Evolutionary conservation across 2,329 filamentous ascomycete species (phyloP).

Genomic region (Zopfia rhizophila): DNA sequence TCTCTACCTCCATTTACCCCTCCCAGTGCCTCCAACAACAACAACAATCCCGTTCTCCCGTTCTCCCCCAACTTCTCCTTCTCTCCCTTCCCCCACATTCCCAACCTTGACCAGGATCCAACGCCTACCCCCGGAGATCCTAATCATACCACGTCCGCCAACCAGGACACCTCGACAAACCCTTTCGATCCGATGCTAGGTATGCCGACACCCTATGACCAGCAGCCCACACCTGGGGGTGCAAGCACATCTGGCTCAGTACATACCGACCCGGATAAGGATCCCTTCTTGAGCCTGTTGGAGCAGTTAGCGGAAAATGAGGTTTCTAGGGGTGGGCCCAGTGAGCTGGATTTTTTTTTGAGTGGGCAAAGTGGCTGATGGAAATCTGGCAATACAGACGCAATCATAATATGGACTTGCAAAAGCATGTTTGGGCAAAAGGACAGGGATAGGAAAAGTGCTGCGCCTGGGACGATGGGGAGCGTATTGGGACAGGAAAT

Average conservation of each 20-base stretch:
- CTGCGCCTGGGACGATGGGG: too few species aligned
- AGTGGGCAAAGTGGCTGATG: slow-evolving; percentile 41
- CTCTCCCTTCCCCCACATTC: slow-evolving; percentile 45
- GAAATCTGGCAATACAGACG: too few species aligned
- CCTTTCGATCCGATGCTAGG: slow-evolving; percentile 54
- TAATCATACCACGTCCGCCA: slow-evolving; percentile 18
- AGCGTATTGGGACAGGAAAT: too few species aligned
- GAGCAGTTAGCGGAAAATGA: slow-evolving; percentile 88
- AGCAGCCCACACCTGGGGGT: slow-evolving; percentile 58
- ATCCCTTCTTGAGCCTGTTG: slow-evolving; percentile 80
- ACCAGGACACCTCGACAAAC: slow-evolving; percentile 27
- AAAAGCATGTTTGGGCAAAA: too few species aligned
- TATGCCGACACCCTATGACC: slow-evolving; percentile 52
- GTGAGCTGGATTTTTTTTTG: slow-evolving; percentile 83
- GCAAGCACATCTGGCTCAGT: slow-evolving; percentile 53
- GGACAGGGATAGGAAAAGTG: too few species aligned
- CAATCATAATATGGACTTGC: too few species aligned
- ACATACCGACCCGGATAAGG: slow-evolving; percentile 70
- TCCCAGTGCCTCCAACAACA: slow-evolving; percentile 28
- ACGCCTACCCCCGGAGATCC: slow-evolving; percentile 29
- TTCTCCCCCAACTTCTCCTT: slow-evolving; percentile 56
- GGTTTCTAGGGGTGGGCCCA: slow-evolving; percentile 72
- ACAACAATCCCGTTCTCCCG: slow-evolving; percentile 40
- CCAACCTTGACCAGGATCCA: slow-evolving; percentile 45
- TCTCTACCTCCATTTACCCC: slow-evolving; percentile 41